A percentile compares a stretch with the other conserved stretches of the same genome.
Conservation (phyloP, 768 basidiomycete species). For the Tephrocybe rancida region DNA sequence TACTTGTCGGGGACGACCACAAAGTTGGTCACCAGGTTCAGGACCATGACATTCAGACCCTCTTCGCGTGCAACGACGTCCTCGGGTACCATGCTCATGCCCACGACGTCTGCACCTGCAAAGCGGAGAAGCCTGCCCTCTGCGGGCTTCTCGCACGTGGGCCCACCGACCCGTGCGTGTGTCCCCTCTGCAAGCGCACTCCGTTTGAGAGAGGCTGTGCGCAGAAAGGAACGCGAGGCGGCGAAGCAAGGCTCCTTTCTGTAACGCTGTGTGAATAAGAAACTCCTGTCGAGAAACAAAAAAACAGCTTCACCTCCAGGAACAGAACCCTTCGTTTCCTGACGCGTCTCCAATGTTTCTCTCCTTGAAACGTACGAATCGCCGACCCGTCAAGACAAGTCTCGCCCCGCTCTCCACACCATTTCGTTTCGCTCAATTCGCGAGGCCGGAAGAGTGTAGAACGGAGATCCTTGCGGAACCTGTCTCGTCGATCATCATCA, state of each 20-base stretch:
- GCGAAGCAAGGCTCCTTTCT: conserved; percentile 66
- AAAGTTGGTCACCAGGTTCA: conserved; percentile 85
- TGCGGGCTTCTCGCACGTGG: conserved; percentile 88
- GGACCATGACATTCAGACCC: conserved; percentile 72
- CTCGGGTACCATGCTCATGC: conserved; percentile 93
- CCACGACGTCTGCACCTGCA: conserved; percentile 87
- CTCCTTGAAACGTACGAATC: too few species aligned
- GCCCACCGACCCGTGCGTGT: conserved; percentile 91
- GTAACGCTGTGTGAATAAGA: too few species aligned
- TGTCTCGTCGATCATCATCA: too few species aligned
- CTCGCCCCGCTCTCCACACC: too few species aligned
- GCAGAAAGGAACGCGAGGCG: conserved; percentile 74
- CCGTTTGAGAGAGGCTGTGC: conserved; percentile 54
- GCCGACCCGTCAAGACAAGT: too few species aligned
- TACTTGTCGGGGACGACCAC: conserved; percentile 75
- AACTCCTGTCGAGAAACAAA: too few species aligned
- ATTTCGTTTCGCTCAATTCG: too few species aligned
- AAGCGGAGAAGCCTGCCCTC: conserved; percentile 78
- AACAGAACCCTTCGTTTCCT: too few species aligned
- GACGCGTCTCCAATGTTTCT: too few species aligned
- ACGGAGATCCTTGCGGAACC: too few species aligned
- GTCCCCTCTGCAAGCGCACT: conserved; percentile 75
- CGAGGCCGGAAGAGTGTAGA: too few species aligned
- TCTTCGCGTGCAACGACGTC: conserved; percentile 80
- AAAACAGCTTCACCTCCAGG: too few species aligned